Base-by-base conservation (phyloP, 2,329 filamentous ascomycete genomes). In the Cercospora sp. region DNA sequence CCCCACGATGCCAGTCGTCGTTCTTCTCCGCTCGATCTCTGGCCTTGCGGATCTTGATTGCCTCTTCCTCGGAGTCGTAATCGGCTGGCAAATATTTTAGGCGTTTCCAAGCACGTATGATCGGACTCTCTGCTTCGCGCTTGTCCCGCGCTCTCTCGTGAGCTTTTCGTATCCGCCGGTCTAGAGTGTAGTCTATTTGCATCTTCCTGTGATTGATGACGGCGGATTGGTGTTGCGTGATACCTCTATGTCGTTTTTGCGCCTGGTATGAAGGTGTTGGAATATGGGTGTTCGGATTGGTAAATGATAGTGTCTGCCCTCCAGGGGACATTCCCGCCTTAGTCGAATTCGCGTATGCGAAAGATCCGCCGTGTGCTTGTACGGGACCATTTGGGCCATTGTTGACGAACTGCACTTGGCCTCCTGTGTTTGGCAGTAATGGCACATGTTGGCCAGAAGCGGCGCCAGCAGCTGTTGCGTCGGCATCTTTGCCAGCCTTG, bases 201-300 rank as follows among this genome's bases (percentile, higher is more conserved):
- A 92, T 88, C 69, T 88, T 90, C 18, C 92, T 85, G 78, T 94
- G 93, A 65, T 89, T 87, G 78, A 93, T 91, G 1, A 95, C 90
- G 0, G 91, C 91, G 45, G 93, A 83, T 79, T 95, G 92, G 78
- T 95, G 92, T 40, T 91, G 90, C 0, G 92, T 95, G 0, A 92
- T 87, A 2, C 91, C 91, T 1, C 92, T 86, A 8, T 90, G 88
- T 76, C 93, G 81, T 69, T 84, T 83, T 71, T 81, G 79, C 30
- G 73, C 70, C 62, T 78, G 76, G 58, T 77, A 76, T 18, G 76
- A 75, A 2, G 77, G 74, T 3, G 76, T 79, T 2, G 77, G 76
- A 12, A 77, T 69, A 58, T 78, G 77, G 55, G 66, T 71, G 28
- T 69, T 60, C 13, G 70, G 68, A 5, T 66, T 63, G 28, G 72